These are phyloP conservation scores for Geotrichum cucujoidarum DNA, from an alignment of 1,139 yeast genomes.

Conservation along the genomic window DNA sequence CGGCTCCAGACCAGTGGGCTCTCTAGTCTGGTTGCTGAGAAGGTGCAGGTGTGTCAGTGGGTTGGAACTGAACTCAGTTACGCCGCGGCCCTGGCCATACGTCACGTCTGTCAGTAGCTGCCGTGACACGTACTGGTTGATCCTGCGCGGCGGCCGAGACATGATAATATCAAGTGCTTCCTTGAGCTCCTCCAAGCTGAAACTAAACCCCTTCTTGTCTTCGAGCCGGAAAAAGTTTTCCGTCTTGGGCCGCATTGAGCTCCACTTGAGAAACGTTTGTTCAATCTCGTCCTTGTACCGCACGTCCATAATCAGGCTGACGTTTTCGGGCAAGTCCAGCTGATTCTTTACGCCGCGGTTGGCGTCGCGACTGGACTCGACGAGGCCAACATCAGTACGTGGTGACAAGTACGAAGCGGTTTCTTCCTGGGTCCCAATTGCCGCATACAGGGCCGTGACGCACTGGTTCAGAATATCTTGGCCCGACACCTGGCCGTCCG, in stretches of 20 bases:
- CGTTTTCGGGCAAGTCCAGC: conserved; percentile 13
- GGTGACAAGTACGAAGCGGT: conserved; percentile 7
- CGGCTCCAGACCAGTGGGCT: conserved; percentile 20
- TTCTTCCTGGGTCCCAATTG: conserved; percentile 11
- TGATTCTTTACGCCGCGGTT: conserved; percentile 17
- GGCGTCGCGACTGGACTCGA: conserved; percentile 15
- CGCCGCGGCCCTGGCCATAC: conserved; percentile 27
- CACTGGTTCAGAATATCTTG: conserved; percentile 10
- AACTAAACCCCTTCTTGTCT: conserved; percentile 25
- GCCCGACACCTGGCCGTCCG: neutral
- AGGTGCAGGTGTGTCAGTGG: conserved; percentile 22
- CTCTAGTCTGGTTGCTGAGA: conserved; percentile 24
- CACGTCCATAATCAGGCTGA: conserved; percentile 18
- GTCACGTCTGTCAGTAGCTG: conserved; percentile 27
- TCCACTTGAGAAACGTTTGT: conserved; percentile 23
- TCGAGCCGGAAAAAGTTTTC: conserved; percentile 28
- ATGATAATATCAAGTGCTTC: conserved; percentile 26
- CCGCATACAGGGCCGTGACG: conserved; percentile 8
- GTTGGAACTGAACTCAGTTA: conserved; percentile 26
- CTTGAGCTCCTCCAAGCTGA: conserved; percentile 26
- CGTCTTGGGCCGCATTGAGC: conserved; percentile 22
- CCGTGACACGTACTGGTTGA: conserved; percentile 27
- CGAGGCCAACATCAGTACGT: conserved; percentile 8
- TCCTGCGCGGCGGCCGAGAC: conserved; percentile 29
- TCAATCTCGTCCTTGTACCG: conserved; percentile 17